Percentiles rank a stretch among this genome's conserved stretches.
These are phyloP conservation scores for Heliosperma pusillum DNA, from an alignment of 148 eudicot genomes.

Conservation along the genomic window DNA sequence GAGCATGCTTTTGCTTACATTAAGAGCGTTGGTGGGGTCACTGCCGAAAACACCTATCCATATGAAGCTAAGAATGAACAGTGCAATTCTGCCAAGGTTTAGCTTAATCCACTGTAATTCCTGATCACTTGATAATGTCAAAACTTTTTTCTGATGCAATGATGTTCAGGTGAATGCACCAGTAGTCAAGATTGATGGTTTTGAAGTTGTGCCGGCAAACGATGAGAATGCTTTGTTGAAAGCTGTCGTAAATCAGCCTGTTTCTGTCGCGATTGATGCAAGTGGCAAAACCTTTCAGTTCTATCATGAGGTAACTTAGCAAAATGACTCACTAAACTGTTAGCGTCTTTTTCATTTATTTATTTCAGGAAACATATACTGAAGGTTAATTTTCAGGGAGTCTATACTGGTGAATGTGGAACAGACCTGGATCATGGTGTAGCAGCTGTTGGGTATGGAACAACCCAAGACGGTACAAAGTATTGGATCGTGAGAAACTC, in stretches of 20 bases:
- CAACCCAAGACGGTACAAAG: conserved; percentile 54
- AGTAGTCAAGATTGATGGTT: neutral
- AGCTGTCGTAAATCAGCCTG: conserved; percentile 76
- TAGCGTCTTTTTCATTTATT: neutral
- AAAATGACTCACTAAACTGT: neutral
- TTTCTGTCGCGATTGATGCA: conserved; percentile 66
- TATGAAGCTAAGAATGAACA: conserved; percentile 51
- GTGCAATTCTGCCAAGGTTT: conserved; percentile 58
- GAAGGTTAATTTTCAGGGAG: conserved; percentile 40
- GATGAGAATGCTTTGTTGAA: conserved; percentile 55
- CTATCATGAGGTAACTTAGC: conserved; percentile 50
- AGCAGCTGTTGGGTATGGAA: conserved; percentile 58
- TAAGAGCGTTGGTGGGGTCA: conserved; percentile 59
- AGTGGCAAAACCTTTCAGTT: conserved; percentile 55
- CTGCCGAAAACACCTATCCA: conserved; percentile 63
- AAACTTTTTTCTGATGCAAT: neutral
- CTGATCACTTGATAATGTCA: conserved; percentile 2
- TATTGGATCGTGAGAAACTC: conserved; percentile 79
- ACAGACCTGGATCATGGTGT: conserved; percentile 64
- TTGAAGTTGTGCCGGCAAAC: neutral
- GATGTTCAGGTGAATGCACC: neutral
- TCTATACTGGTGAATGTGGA: conserved; percentile 48
- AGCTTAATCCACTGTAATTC: neutral
- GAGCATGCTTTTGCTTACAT: conserved; percentile 70
- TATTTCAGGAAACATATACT: neutral